Percentiles rank a stretch among this genome's conserved stretches.
phyloP scores from a whole-genome alignment of 2,329 filamentous ascomycete species.

The Aspergillus sclerotialis region DNA sequence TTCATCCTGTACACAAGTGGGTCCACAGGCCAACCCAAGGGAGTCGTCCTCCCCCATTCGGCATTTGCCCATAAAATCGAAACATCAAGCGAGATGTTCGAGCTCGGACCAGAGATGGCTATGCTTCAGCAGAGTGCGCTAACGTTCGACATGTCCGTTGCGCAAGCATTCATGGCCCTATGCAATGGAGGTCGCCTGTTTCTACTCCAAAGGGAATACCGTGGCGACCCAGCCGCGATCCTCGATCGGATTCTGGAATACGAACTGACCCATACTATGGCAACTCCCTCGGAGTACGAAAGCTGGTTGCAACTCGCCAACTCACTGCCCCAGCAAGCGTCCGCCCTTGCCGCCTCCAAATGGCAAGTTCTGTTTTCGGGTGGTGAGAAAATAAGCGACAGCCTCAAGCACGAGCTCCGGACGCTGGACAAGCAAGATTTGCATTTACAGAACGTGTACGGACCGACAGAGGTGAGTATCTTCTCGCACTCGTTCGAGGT shows the following conservation, averaged over 20 bases:
- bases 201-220: slow-evolving; percentile 1
- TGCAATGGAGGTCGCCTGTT: slow-evolving; percentile 10
- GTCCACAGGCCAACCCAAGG: slow-evolving; percentile 33
- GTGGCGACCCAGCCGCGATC: not conserved
- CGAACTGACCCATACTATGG: slow-evolving; percentile 11
- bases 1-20: slow-evolving; percentile 29
- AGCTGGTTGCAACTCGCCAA: slow-evolving; percentile 11
- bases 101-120: not conserved
- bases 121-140: not conserved
- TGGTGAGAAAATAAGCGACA: not conserved
- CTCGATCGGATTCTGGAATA: slow-evolving; percentile 8
- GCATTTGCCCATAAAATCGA: no score
- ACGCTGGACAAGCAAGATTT: slow-evolving; percentile 4
- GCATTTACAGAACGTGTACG: slow-evolving; percentile 8
- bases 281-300: slow-evolving; percentile 15
- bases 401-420: not conserved
- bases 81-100: slow-evolving; percentile 15
- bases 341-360: no score
- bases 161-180: slow-evolving; percentile 12
- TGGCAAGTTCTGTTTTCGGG: not conserved
- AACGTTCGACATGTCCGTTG: slow-evolving; percentile 8
- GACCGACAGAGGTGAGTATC: slow-evolving; percentile 11
- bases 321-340: slow-evolving; percentile 3
- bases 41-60: slow-evolving; percentile 25
- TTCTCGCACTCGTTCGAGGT: no score